Percentiles rank a stretch among this genome's conserved stretches.
These are phyloP conservation scores for Lodderomyces jiufengensis DNA, from an alignment of 1,139 yeast species.

Conservation along the genomic window DNA sequence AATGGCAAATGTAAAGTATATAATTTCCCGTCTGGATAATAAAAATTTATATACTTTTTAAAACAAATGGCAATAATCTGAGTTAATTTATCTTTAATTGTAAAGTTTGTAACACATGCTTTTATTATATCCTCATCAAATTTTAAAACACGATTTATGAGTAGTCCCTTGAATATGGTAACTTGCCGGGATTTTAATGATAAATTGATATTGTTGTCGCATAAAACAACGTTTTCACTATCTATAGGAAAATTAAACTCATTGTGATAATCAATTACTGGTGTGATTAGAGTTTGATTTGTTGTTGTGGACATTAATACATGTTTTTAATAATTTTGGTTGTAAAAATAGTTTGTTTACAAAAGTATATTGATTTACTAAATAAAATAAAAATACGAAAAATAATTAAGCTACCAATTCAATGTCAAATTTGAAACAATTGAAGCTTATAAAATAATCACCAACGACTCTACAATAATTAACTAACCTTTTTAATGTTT, in stretches of 20 bases:
- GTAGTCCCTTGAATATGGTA: slow-evolving; percentile 15
- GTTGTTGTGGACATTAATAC: slow-evolving; percentile 1
- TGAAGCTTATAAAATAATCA: too few relatives aligned
- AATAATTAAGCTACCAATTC: too few relatives aligned
- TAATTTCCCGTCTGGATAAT: slow-evolving; percentile 54
- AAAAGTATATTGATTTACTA: too few relatives aligned
- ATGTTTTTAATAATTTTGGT: slow-evolving; percentile 1
- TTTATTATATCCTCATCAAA: slow-evolving; percentile 46
- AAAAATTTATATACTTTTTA: slow-evolving; percentile 50
- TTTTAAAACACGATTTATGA: slow-evolving; percentile 38
- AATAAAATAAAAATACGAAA: too few relatives aligned
- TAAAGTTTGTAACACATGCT: slow-evolving; percentile 49
- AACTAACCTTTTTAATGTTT: slow-evolving; percentile 3
- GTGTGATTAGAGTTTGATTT: slow-evolving; percentile 6
- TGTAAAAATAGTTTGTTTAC: neutral
- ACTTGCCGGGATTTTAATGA: slow-evolving; percentile 22
- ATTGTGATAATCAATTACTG: slow-evolving; percentile 9
- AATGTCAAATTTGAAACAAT: too few relatives aligned
- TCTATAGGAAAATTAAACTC: slow-evolving; percentile 18
- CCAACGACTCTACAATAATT: too few relatives aligned
- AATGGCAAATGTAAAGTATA: slow-evolving; percentile 66
- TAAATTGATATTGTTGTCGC: slow-evolving; percentile 28
- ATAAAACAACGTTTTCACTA: slow-evolving; percentile 19
- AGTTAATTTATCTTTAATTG: slow-evolving; percentile 6
- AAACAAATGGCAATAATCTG: slow-evolving; percentile 45